Percentiles rank a stretch among this genome's conserved stretches.
phyloP scores from a whole-genome alignment of 768 basidiomycete species.

The Baorangia bicolor region DNA sequence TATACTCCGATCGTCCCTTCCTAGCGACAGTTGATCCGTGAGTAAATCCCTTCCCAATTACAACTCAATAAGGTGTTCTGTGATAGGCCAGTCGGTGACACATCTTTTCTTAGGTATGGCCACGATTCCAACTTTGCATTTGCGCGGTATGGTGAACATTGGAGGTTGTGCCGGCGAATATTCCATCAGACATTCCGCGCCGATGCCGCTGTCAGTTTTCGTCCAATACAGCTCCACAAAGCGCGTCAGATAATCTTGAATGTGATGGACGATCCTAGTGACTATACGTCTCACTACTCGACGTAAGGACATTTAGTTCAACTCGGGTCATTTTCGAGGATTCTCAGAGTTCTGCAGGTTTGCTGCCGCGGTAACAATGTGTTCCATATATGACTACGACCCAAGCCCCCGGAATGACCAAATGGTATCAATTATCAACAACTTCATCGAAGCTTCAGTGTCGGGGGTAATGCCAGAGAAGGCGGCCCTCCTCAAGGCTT shows the following conservation, averaged over 20 bases:
- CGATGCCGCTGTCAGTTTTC: slow-evolving; percentile 1
- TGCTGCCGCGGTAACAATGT: slow-evolving; percentile 32
- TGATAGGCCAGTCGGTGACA: neutral
- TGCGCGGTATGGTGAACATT: slow-evolving; percentile 10
- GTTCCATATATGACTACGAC: slow-evolving; percentile 21
- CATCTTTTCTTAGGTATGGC: slow-evolving; percentile 12
- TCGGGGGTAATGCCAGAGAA: slow-evolving; percentile 10
- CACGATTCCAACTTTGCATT: slow-evolving; percentile 10
- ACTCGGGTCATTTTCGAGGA: neutral
- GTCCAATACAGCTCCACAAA: slow-evolving; percentile 6
- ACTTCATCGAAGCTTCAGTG: slow-evolving; percentile 7
- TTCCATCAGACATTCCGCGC: slow-evolving; percentile 14
- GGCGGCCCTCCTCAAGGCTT: slow-evolving; percentile 12
- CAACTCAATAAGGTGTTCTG: neutral
- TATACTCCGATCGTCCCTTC: slow-evolving; percentile 52
- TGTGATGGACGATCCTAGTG: slow-evolving; percentile 1
- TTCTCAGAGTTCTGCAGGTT: slow-evolving; percentile 20
- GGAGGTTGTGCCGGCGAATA: slow-evolving; percentile 14
- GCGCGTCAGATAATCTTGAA: slow-evolving; percentile 5
- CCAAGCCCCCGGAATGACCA: slow-evolving; percentile 11
- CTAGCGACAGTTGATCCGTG: slow-evolving; percentile 18
- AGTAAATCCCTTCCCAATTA: neutral
- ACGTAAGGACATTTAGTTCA: slow-evolving; percentile 4
- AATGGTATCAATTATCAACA: slow-evolving; percentile 15
- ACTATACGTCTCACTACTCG: slow-evolving; percentile 7